phyloP scores from a whole-genome alignment of 1,139 yeast species.

The Suhomyces bokatorum region DNA sequence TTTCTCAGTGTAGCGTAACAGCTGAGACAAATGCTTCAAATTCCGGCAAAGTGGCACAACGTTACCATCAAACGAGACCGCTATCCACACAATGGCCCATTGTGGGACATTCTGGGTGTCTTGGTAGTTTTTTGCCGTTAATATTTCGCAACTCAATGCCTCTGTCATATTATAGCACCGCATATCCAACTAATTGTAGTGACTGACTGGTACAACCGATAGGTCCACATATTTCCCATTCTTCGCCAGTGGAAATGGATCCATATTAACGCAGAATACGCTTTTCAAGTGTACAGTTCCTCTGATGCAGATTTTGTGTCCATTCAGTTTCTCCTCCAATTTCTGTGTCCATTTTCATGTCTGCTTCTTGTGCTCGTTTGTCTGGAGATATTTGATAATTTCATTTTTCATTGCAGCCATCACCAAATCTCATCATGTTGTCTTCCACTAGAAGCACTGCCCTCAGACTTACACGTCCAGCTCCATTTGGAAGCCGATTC shows the following conservation, averaged over 20 bases:
- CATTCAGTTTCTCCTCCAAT: too few species aligned
- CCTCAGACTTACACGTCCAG: background rate
- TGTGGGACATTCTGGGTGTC: too few species aligned
- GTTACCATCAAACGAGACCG: too few species aligned
- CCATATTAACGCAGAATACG: background rate
- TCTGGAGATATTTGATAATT: too few species aligned
- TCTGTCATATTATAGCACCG: background rate
- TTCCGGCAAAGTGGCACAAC: too few species aligned
- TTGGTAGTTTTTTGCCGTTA: background rate
- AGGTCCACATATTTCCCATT: background rate
- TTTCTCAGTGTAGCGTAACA: too few species aligned
- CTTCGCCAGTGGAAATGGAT: too few species aligned
- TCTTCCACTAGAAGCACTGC: background rate
- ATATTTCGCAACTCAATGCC: background rate
- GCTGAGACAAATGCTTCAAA: too few species aligned
- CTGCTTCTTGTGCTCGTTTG: too few species aligned
- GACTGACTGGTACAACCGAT: too few species aligned
- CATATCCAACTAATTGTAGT: background rate
- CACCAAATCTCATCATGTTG: background rate
- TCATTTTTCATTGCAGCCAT: constrained; percentile 2
- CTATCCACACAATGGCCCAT: too few species aligned
- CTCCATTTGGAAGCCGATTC: background rate
- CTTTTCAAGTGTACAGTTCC: background rate
- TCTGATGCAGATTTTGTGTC: background rate
- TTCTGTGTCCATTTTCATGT: too few species aligned